A percentile compares a stretch with the other conserved stretches of the same genome.
phyloP scores from a whole-genome alignment of 2,329 filamentous ascomycete genomes.

The Fusarium guadeloupense region DNA sequence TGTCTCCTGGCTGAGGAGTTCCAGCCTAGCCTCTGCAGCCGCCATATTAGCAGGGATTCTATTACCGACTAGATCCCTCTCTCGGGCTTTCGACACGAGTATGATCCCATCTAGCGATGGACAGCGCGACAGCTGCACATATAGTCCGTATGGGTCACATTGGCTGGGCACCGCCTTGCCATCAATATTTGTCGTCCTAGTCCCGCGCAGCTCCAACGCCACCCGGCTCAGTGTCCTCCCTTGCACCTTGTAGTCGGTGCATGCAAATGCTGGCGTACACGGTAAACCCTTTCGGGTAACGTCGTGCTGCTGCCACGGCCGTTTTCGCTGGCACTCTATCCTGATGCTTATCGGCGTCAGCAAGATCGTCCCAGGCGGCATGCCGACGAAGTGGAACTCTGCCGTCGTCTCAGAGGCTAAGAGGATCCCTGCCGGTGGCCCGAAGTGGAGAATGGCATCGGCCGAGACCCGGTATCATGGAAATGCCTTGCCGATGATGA shows the following conservation, averaged over 20 bases:
- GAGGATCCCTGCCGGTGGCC: constrained; percentile 3
- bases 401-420: background rate
- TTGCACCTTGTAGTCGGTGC: constrained; percentile 7
- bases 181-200: background rate
- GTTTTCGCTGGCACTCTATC: background rate
- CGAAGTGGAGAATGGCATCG: background rate
- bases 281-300: background rate
- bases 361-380: background rate
- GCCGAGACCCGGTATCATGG: background rate
- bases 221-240: background rate
- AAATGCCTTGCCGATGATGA: background rate
- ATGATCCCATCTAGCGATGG: background rate
- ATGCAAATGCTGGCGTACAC: background rate
- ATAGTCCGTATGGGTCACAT: background rate
- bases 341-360: background rate
- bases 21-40: too few relatives aligned
- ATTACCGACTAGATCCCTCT: too few relatives aligned
- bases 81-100: background rate
- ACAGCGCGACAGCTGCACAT: background rate
- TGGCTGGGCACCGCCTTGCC: background rate
- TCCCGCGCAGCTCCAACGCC: background rate
- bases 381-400: constrained; percentile 1
- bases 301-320: constrained; percentile 1
- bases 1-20: too few relatives aligned
- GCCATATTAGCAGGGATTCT: too few relatives aligned